These are phyloP conservation scores for Hypoxylon sp. DNA, from an alignment of 2,329 filamentous ascomycete species.

Conservation along the genomic window DNA sequence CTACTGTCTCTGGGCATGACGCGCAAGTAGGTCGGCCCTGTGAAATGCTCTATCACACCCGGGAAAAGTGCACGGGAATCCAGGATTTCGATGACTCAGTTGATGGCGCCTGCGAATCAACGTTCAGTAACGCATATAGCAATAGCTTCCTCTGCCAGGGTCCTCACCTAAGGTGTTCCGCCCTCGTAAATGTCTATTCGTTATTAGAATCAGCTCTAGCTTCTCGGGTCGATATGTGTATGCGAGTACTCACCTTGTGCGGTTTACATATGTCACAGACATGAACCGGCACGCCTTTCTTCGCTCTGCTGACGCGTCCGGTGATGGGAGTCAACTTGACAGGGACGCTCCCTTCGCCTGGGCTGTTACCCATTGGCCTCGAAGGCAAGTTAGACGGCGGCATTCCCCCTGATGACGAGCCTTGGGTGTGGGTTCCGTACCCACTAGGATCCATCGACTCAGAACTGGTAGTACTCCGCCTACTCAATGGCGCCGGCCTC, in stretches of 20 bases:
- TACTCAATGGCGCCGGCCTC: slow-evolving; percentile 49
- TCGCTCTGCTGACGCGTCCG: slow-evolving; percentile 67
- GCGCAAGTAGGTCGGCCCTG: slow-evolving; percentile 69
- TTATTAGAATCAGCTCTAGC: slow-evolving; percentile 40
- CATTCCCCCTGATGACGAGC: slow-evolving; percentile 54
- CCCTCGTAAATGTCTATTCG: slow-evolving; percentile 70
- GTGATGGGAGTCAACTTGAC: slow-evolving; percentile 69
- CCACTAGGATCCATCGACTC: slow-evolving; percentile 63
- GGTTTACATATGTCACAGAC: slow-evolving; percentile 65
- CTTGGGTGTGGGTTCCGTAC: slow-evolving; percentile 53
- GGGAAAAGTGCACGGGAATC: slow-evolving; percentile 63
- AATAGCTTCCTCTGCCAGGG: slow-evolving; percentile 10
- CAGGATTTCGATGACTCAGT: slow-evolving; percentile 68
- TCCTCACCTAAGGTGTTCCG: slow-evolving; percentile 70
- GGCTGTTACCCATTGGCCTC: slow-evolving; percentile 57
- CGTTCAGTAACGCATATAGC: slow-evolving; percentile 44
- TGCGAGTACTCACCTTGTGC: slow-evolving; percentile 59
- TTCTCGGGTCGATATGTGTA: background rate
- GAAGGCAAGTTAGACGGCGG: slow-evolving; percentile 51
- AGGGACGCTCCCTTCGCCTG: slow-evolving; percentile 54
- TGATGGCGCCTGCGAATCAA: slow-evolving; percentile 66
- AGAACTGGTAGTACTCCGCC: slow-evolving; percentile 61
- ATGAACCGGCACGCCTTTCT: slow-evolving; percentile 71
- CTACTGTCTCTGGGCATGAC: slow-evolving; percentile 67
- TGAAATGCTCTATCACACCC: slow-evolving; percentile 70